These are phyloP conservation scores for Zopfia rhizophila DNA, from an alignment of 2,329 filamentous ascomycete species.

Conservation along the genomic window DNA sequence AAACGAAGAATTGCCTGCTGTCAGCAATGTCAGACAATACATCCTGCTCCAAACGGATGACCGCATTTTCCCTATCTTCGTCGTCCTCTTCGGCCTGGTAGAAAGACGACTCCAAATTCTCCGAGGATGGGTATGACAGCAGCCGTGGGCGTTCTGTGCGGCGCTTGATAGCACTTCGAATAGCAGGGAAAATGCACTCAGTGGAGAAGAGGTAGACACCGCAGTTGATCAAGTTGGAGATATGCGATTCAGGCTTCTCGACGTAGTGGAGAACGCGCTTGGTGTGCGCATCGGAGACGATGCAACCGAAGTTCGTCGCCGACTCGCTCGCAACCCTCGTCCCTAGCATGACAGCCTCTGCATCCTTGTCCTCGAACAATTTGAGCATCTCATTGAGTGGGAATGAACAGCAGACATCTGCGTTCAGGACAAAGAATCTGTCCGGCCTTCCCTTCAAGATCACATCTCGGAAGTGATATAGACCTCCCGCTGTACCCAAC, in stretches of 20 bases:
- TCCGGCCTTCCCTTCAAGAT: constrained; percentile 96
- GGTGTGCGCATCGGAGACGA: constrained; percentile 92
- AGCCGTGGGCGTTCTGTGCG: constrained; percentile 90
- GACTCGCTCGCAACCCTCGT: constrained; percentile 91
- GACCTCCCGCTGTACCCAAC: constrained; percentile 91
- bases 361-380: constrained; percentile 93
- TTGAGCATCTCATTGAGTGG: constrained; percentile 95
- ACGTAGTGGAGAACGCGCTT: constrained; percentile 98
- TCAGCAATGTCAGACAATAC: constrained; percentile 95
- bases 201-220: constrained; percentile 98
- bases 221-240: constrained; percentile 99
- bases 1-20: constrained; percentile 97
- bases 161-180: constrained; percentile 93
- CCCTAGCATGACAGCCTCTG: constrained; percentile 94
- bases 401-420: constrained; percentile 98
- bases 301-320: constrained; percentile 96
- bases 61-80: constrained; percentile 79
- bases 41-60: constrained; percentile 95
- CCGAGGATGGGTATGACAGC: constrained; percentile 93
- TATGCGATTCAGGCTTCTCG: constrained; percentile 97
- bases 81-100: constrained; percentile 73
- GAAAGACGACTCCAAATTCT: constrained; percentile 82
- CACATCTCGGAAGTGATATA: constrained; percentile 99
- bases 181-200: constrained; percentile 95
- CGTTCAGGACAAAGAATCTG: constrained; percentile 96